Conservation (phyloP, 305 asterid genomes). For the Solanum aculeatissimum region DNA sequence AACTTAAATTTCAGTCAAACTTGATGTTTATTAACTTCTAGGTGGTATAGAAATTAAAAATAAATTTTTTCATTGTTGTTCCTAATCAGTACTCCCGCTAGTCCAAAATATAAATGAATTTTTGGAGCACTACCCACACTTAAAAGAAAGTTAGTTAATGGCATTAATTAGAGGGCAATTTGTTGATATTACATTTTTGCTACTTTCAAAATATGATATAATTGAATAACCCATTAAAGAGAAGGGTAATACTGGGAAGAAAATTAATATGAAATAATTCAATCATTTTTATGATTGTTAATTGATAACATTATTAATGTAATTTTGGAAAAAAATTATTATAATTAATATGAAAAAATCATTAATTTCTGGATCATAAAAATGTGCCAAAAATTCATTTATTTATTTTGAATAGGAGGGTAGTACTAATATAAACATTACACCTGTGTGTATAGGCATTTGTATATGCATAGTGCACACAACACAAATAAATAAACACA, state of each 20-base stretch:
- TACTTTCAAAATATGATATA: background rate
- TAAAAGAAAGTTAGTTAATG: background rate
- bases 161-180: background rate
- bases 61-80: background rate
- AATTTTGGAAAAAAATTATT: too few species aligned
- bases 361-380: background rate
- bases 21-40: background rate
- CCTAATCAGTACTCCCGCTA: background rate
- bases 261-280: too few species aligned
- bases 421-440: background rate
- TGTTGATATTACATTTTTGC: background rate
- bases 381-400: background rate
- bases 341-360: too few species aligned
- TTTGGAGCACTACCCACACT: too few species aligned
- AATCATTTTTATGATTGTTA: too few species aligned
- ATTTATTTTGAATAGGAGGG: background rate
- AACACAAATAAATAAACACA: background rate
- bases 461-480: background rate
- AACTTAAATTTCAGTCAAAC: background rate
- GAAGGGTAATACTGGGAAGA: background rate
- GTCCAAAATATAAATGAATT: too few species aligned
- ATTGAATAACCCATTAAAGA: background rate
- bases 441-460: background rate
- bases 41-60: background rate
- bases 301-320: too few species aligned